Conservation (phyloP, 2,329 filamentous ascomycete genomes). For the Fusarium sp. region DNA sequence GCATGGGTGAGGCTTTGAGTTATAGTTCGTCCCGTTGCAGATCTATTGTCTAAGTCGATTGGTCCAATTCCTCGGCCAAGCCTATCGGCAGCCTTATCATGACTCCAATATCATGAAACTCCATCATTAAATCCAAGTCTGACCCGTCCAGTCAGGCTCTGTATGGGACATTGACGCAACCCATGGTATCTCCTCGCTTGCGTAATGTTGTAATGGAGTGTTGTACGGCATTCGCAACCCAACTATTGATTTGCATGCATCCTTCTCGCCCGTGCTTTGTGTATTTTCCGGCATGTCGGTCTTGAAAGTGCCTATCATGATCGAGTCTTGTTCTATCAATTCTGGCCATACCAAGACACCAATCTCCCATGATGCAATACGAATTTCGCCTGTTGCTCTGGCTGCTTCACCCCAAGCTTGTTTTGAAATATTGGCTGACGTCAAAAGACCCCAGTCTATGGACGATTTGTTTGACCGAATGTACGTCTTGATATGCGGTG, state of each 20-base stretch:
- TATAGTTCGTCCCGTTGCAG: not conserved
- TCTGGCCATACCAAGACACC: conserved; percentile 85
- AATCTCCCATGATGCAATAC: conserved; percentile 83
- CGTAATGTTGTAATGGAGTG: conserved; percentile 75
- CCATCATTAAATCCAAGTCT: conserved; percentile 45
- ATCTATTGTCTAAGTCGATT: conserved; percentile 22
- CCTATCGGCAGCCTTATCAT: not conserved
- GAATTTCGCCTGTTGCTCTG: conserved; percentile 66
- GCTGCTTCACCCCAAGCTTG: conserved; percentile 83
- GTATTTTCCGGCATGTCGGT: conserved; percentile 59
- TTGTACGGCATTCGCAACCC: conserved; percentile 85
- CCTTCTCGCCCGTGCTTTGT: conserved; percentile 29
- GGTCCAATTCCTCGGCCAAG: not conserved
- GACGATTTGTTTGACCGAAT: conserved; percentile 66
- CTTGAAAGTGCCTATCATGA: conserved; percentile 75
- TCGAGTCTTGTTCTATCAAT: conserved; percentile 56
- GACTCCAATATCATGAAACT: conserved; percentile 9
- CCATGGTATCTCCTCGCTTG: conserved; percentile 74
- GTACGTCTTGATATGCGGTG: conserved; percentile 91
- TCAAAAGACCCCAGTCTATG: conserved; percentile 86
- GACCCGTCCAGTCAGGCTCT: conserved; percentile 69
- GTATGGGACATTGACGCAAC: conserved; percentile 68
- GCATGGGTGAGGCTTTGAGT: conserved; percentile 8
- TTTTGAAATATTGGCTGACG: conserved; percentile 89
- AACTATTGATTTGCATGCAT: conserved; percentile 55